Percentiles rank a stretch among this genome's conserved stretches.
Evolutionary conservation across 2,329 filamentous ascomycete species (phyloP).

Genomic region (Endocalyx cinctus): DNA sequence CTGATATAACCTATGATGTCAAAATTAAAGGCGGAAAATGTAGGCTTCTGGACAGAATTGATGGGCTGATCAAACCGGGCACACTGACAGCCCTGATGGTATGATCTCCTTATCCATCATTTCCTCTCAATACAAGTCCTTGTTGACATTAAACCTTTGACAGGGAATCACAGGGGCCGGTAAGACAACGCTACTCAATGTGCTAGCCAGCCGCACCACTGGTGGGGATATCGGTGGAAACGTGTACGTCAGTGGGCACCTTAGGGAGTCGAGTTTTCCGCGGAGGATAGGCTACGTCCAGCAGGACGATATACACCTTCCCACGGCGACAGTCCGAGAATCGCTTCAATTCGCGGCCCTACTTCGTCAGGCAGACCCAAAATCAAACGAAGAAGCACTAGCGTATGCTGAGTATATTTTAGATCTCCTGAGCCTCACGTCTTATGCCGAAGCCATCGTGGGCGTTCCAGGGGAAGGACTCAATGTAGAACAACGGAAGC

Average conservation of each 20-base stretch:
- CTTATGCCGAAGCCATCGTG: slow-evolving; percentile 61
- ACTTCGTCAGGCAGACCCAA: slow-evolving; percentile 55
- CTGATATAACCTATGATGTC: neutral
- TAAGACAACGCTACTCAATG: slow-evolving; percentile 23
- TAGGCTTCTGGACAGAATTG: neutral
- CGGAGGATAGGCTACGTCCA: slow-evolving; percentile 68
- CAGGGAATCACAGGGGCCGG: slow-evolving; percentile 40
- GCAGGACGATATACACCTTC: slow-evolving; percentile 64
- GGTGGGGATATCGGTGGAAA: slow-evolving; percentile 74
- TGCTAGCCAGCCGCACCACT: slow-evolving; percentile 48
- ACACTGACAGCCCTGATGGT: slow-evolving; percentile 74
- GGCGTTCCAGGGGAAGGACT: slow-evolving; percentile 55
- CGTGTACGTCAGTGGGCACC: slow-evolving; percentile 72
- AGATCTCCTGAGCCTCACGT: slow-evolving; percentile 64
- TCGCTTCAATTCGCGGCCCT: slow-evolving; percentile 62
- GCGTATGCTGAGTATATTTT: slow-evolving; percentile 65
- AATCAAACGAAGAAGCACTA: slow-evolving; percentile 57
- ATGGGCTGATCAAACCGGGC: slow-evolving; percentile 49
- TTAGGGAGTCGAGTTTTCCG: slow-evolving; percentile 71
- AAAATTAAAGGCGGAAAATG: neutral
- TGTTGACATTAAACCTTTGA: too few species aligned
- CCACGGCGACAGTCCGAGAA: slow-evolving; percentile 62
- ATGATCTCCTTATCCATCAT: neutral
- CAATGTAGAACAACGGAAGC: slow-evolving; percentile 55
- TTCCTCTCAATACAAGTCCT: too few species aligned